These are phyloP conservation scores for Phytopythium montanum DNA, from an alignment of 352 stramenopile genomes.

Conservation along the genomic window DNA sequence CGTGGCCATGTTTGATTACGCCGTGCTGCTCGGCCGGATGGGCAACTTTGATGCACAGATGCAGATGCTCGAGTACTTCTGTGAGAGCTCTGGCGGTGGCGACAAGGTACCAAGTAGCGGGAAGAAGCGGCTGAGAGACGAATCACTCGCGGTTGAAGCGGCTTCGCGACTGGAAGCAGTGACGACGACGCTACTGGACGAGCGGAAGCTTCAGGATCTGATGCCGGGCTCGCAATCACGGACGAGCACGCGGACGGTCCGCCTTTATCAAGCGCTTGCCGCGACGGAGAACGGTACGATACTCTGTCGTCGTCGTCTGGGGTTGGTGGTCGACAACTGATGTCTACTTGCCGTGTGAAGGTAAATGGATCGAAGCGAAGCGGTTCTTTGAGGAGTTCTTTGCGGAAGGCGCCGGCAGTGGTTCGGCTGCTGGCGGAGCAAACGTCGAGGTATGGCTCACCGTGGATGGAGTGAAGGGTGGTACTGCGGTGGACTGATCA, in stretches of 20 bases:
- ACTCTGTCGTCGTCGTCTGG: neutral
- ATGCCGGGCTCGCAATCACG: slow-evolving; percentile 15
- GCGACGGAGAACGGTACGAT: slow-evolving; percentile 43
- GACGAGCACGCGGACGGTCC: slow-evolving; percentile 19
- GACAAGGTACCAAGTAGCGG: neutral
- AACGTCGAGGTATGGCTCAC: neutral
- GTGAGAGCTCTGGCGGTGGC: slow-evolving; percentile 10
- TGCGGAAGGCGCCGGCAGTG: neutral
- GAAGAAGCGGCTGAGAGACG: slow-evolving; percentile 13
- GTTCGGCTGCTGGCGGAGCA: neutral
- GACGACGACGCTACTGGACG: slow-evolving; percentile 16
- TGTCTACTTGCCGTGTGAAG: slow-evolving; percentile 12
- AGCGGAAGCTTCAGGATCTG: slow-evolving; percentile 10
- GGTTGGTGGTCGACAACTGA: neutral
- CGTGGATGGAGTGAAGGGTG: too few species aligned
- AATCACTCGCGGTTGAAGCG: neutral
- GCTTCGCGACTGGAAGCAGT: neutral
- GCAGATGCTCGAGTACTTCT: slow-evolving; percentile 54
- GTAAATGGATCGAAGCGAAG: slow-evolving; percentile 32
- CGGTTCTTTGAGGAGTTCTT: slow-evolving; percentile 35
- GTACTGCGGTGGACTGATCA: neutral
- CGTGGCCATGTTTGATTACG: slow-evolving; percentile 64
- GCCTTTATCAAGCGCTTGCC: slow-evolving; percentile 27
- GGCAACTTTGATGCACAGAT: slow-evolving; percentile 40
- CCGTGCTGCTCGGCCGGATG: slow-evolving; percentile 51